A percentile compares a stretch with the other conserved stretches of the same genome.
Evolutionary conservation across 441 rosid species (phyloP).

Genomic region (Kokia cookei): DNA sequence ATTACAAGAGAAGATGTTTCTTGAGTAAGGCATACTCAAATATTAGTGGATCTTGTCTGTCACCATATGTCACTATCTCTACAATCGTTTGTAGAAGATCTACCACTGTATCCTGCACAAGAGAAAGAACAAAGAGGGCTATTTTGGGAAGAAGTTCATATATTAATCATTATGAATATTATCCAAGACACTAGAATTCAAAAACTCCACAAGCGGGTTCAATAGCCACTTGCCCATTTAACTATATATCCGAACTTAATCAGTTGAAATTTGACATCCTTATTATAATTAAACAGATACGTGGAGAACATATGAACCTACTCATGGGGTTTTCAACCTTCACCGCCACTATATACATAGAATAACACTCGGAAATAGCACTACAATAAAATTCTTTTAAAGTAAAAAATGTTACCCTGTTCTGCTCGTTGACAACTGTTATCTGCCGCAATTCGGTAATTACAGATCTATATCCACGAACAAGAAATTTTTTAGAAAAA

Average conservation of each 20-base stretch:
- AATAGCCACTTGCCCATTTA: neutral
- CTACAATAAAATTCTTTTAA: neutral
- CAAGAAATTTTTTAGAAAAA: neutral
- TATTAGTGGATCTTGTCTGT: slow-evolving; percentile 57
- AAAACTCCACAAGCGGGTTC: neutral
- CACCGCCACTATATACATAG: neutral
- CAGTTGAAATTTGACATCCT: neutral
- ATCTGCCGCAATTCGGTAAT: slow-evolving; percentile 47
- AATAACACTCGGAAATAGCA: neutral
- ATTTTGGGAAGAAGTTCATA: neutral
- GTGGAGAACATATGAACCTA: neutral
- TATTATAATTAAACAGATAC: neutral
- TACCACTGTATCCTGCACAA: slow-evolving; percentile 44
- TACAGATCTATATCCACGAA: slow-evolving; percentile 29
- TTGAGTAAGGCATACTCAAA: slow-evolving; percentile 42
- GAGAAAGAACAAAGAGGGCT: neutral
- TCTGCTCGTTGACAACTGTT: slow-evolving; percentile 43
- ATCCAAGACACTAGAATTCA: neutral
- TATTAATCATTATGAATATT: neutral
- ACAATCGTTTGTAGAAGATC: slow-evolving; percentile 63
- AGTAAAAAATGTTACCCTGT: slow-evolving; percentile 30
- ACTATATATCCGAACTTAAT: neutral
- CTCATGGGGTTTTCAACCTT: neutral
- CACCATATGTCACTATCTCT: slow-evolving; percentile 71
- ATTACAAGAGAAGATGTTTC: slow-evolving; percentile 1